Percentiles rank a stretch among this genome's conserved stretches.
Conservation (phyloP, 805 yeast genomes). For the Ogataea thermomethanolica region DNA sequence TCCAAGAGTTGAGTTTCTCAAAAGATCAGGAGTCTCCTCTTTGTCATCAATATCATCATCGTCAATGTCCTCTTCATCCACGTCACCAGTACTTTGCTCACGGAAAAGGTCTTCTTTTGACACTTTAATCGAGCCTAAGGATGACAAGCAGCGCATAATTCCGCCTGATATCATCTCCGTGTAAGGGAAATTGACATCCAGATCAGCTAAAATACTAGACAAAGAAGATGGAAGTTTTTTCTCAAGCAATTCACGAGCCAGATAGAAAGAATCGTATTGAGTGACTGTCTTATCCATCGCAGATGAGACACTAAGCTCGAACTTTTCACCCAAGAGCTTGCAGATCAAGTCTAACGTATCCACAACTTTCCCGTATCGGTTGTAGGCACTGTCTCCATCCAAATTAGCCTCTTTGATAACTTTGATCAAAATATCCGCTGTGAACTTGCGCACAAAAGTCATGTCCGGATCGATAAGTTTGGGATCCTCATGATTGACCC, state of each 20-base stretch:
- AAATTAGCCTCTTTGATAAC: slow-evolving; percentile 51
- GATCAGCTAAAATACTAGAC: slow-evolving; percentile 54
- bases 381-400: slow-evolving; percentile 36
- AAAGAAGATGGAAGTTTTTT: slow-evolving; percentile 57
- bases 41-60: slow-evolving; percentile 56
- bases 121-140: slow-evolving; percentile 53
- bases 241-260: slow-evolving; percentile 67
- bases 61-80: slow-evolving; percentile 56
- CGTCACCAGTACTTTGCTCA: slow-evolving; percentile 33
- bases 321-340: slow-evolving; percentile 40
- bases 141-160: slow-evolving; percentile 56
- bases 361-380: slow-evolving; percentile 51
- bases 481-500: slow-evolving; percentile 41
- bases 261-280: slow-evolving; percentile 57
- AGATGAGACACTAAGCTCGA: slow-evolving; percentile 31
- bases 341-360: slow-evolving; percentile 50
- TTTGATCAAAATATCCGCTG: slow-evolving; percentile 64
- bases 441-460: slow-evolving; percentile 68
- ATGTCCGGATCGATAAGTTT: slow-evolving; percentile 63
- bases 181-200: slow-evolving; percentile 74
- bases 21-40: slow-evolving; percentile 79
- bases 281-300: slow-evolving; percentile 45
- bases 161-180: slow-evolving; percentile 56
- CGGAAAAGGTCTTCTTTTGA: slow-evolving; percentile 57
- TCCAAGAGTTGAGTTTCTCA: slow-evolving; percentile 86